Conservation (phyloP, 164 flowering plant species). For the Tetrastigma voinierianum region DNA sequence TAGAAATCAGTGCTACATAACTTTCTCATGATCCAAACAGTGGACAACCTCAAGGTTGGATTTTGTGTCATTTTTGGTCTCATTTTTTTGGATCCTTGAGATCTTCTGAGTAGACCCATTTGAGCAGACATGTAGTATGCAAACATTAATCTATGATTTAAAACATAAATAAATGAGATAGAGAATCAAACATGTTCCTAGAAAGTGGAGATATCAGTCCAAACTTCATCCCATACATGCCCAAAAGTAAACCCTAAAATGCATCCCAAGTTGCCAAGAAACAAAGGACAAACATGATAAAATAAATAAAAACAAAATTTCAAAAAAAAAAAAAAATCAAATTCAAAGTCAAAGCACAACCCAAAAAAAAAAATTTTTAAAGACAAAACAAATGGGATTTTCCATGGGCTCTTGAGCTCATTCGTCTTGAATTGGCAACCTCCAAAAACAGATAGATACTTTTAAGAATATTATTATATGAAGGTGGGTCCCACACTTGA, state of each 20-base stretch:
- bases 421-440: neutral
- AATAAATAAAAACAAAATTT: too few species aligned
- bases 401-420: neutral
- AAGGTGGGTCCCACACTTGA: too few species aligned
- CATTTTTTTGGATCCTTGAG: constrained; percentile 2
- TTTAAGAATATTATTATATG: too few species aligned
- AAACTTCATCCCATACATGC: neutral
- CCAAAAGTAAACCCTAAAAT: neutral
- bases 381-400: neutral
- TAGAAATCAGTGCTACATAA: neutral
- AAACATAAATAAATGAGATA: neutral
- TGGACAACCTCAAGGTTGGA: neutral
- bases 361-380: neutral
- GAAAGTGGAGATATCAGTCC: constrained; percentile 2
- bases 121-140: neutral
- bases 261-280: neutral
- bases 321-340: neutral
- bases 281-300: neutral
- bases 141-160: neutral
- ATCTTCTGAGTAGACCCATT: neutral
- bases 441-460: too few species aligned
- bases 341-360: neutral
- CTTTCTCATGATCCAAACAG: too few species aligned
- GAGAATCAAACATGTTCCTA: neutral
- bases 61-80: constrained; percentile 5